Conservation (phyloP, 1,284 basidiomycete genomes). For the Grifola frondosa region DNA sequence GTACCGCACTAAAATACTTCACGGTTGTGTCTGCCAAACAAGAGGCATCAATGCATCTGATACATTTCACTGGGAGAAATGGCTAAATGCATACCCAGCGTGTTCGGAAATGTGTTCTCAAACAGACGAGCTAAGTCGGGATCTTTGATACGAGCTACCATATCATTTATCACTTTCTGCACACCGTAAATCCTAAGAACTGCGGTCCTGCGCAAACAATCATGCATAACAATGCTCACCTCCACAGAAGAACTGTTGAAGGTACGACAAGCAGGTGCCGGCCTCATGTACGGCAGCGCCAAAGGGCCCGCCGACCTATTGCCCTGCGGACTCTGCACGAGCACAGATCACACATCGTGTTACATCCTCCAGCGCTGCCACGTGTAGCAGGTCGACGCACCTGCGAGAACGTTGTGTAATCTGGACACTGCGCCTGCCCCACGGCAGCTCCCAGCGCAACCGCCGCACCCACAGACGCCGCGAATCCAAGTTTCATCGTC, state of each 20-base stretch:
- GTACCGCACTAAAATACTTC: constrained; percentile 63
- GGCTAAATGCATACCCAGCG: constrained; percentile 50
- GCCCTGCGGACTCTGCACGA: constrained; percentile 52
- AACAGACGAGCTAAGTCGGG: constrained; percentile 73
- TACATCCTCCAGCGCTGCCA: too few relatives aligned
- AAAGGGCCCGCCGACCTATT: constrained; percentile 58
- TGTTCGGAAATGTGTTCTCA: constrained; percentile 78
- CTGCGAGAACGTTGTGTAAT: constrained; percentile 62
- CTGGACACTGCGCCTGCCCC: constrained; percentile 52
- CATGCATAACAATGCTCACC: constrained; percentile 33
- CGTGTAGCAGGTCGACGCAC: too few relatives aligned
- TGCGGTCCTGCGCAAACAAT: background rate
- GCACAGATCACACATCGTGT: too few relatives aligned
- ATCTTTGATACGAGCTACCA: constrained; percentile 68
- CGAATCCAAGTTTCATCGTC: constrained; percentile 24
- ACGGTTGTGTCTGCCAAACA: constrained; percentile 62
- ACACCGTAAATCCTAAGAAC: too few relatives aligned
- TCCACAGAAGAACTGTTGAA: constrained; percentile 74
- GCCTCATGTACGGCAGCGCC: constrained; percentile 69
- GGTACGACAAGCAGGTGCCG: constrained; percentile 62
- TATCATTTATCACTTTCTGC: constrained; percentile 68
- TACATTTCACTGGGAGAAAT: too few relatives aligned
- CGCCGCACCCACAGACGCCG: constrained; percentile 12
- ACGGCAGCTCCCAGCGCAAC: constrained; percentile 17
- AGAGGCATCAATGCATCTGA: background rate